phyloP scores from a whole-genome alignment of 2,329 filamentous ascomycete genomes.

The Colletotrichum simmondsii region DNA sequence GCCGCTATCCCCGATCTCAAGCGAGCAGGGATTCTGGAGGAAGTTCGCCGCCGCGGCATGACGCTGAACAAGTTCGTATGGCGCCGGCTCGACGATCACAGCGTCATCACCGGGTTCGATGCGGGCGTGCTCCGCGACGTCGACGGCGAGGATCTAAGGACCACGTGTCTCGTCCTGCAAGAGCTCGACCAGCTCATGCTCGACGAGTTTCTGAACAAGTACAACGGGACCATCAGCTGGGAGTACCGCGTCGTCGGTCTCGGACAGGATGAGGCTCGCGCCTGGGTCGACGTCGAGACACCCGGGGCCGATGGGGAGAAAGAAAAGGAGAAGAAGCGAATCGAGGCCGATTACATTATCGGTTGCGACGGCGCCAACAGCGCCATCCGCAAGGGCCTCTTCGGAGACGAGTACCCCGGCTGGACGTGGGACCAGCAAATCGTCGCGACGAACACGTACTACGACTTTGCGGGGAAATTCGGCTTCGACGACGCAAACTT shows the following conservation, averaged over 20 bases:
- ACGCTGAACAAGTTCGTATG: slow-evolving; percentile 52
- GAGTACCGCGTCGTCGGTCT: slow-evolving; percentile 57
- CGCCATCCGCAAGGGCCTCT: slow-evolving; percentile 58
- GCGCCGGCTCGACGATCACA: slow-evolving; percentile 49
- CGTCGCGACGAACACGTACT: slow-evolving; percentile 72
- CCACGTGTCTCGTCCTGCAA: slow-evolving; percentile 53
- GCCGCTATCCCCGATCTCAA: slow-evolving; percentile 67
- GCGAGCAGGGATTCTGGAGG: slow-evolving; percentile 67
- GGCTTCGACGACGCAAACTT: slow-evolving; percentile 68
- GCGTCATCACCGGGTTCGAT: slow-evolving; percentile 50
- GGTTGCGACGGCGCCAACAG: slow-evolving; percentile 67
- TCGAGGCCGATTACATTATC: slow-evolving; percentile 63
- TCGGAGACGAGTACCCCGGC: slow-evolving; percentile 67
- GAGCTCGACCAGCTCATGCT: slow-evolving; percentile 56
- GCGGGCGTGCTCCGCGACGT: slow-evolving; percentile 45
- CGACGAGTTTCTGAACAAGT: slow-evolving; percentile 48
- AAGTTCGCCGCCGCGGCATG: slow-evolving; percentile 50
- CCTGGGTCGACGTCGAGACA: slow-evolving; percentile 57
- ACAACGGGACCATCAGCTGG: slow-evolving; percentile 53
- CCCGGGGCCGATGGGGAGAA: slow-evolving; percentile 31
- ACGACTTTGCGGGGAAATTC: slow-evolving; percentile 65
- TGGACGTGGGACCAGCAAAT: slow-evolving; percentile 71
- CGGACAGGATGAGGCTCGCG: slow-evolving; percentile 56
- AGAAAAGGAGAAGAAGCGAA: slow-evolving; percentile 41
- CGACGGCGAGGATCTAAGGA: slow-evolving; percentile 51